Conservation (phyloP, 1,284 basidiomycete species). For the Trametes pubescens region DNA sequence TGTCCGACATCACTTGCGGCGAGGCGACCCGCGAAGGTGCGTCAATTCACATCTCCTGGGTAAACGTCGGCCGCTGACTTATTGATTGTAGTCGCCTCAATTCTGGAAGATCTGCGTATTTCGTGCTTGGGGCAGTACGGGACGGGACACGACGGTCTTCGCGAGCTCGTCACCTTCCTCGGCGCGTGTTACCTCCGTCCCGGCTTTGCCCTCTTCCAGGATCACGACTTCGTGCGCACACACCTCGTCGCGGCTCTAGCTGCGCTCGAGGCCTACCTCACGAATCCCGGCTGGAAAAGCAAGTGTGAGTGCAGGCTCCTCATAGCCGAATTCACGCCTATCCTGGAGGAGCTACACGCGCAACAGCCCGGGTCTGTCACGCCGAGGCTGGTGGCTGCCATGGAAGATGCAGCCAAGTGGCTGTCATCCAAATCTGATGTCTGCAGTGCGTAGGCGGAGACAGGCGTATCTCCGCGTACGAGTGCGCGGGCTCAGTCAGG, state of each 20-base stretch:
- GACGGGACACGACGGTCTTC: not conserved
- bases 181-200: not conserved
- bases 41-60: not conserved
- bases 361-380: not conserved
- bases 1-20: not conserved
- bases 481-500: too few relatives aligned
- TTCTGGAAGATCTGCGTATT: not conserved
- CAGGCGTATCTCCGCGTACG: not conserved
- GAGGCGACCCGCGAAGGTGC: not conserved
- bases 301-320: not conserved
- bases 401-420: not conserved
- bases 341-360: not conserved
- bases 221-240: not conserved
- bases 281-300: not conserved
- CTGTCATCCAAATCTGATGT: not conserved
- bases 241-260: not conserved
- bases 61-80: not conserved
- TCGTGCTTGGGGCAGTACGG: not conserved
- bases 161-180: slow-evolving; percentile 4
- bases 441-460: not conserved
- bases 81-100: not conserved
- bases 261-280: not conserved
- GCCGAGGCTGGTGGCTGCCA: not conserved
- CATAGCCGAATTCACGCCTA: not conserved
- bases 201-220: not conserved